Evolutionary conservation across 306 rosid genomes (phyloP).

Genomic region (Mucuna pruriens): DNA sequence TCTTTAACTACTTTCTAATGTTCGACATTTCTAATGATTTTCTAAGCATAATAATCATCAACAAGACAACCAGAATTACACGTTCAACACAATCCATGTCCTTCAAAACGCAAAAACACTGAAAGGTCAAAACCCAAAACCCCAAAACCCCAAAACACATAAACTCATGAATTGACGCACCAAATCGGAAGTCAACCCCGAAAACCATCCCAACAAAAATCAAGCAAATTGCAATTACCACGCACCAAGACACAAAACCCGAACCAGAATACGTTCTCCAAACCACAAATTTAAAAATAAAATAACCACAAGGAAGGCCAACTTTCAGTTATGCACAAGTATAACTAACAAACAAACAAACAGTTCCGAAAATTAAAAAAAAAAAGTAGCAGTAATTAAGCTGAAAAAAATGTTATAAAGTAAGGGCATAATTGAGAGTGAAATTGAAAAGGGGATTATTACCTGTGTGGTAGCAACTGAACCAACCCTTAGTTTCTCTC

Average conservation of each 20-base stretch:
- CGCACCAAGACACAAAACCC: neutral
- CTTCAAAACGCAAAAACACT: neutral
- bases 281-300: conserved; percentile 1
- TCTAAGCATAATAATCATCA: neutral
- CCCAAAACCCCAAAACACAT: conserved; percentile 28
- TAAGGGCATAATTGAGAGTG: conserved; percentile 13
- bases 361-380: neutral
- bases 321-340: conserved; percentile 35
- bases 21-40: neutral
- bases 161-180: conserved; percentile 42
- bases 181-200: conserved; percentile 68
- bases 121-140: conserved; percentile 19
- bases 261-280: conserved; percentile 1
- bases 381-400: neutral
- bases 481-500: conserved; percentile 36
- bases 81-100: conserved; percentile 12
- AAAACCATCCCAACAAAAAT: conserved; percentile 26
- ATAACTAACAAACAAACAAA: conserved; percentile 45
- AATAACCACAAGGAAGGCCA: conserved; percentile 6
- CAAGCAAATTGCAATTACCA: conserved; percentile 31
- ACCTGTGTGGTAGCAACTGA: conserved; percentile 54
- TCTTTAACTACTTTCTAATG: neutral
- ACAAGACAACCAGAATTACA: neutral
- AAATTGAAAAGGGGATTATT: conserved; percentile 22
- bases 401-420: neutral